Base-by-base conservation (phyloP, 192 early-diverging fungal genomes). In the Backusella westeae region DNA sequence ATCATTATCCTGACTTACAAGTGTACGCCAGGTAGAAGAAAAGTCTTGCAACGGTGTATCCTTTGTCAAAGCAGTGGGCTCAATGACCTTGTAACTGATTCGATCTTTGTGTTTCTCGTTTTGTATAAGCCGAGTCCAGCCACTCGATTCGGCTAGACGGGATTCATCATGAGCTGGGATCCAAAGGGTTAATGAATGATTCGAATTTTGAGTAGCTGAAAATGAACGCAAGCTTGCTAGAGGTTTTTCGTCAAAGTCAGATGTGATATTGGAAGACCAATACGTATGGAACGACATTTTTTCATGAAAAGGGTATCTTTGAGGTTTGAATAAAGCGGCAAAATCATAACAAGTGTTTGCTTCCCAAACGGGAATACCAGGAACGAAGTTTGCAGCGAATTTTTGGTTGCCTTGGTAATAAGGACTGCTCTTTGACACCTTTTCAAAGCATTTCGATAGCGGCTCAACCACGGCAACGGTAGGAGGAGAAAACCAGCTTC, bases 151-250 rank as follows among this genome's bases (percentile, higher is more conserved):
- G 6, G 70, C 69, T 6, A 85, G 69, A 36, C 23, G 49, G 41
- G 6, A 39, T 69, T 29, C 42, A 52, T 78, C 74, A 23, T 71
- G 23, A 46, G 35, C 23, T 44, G 44, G 38, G 26, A 77, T 77
- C 82, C 82, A 83, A 63, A 83, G 56, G 4, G 71, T 77, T 6
- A 83, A 39, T 34, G 80, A 71, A 59, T 44, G 34, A 46, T 67
- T 66, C 12, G 9, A 14, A 56, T 73, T 53, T 68, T 83, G 82
- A 6, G 82, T 83, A 4, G 82, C 82, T 17, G 74, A 69, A 38
- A 83, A 80, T 23, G 82, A 83, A 36, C 75, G 41, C 8, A 80
- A 34, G 23, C 69, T 70, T 12, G 73, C 76, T 14, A 75, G 19
- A 36, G 69, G 67, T 52, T 74, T 69, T 36, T 77, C 80, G 2